Evolutionary conservation across 352 stramenopile species (phyloP).

Genomic region (Phytophthora megakarya): DNA sequence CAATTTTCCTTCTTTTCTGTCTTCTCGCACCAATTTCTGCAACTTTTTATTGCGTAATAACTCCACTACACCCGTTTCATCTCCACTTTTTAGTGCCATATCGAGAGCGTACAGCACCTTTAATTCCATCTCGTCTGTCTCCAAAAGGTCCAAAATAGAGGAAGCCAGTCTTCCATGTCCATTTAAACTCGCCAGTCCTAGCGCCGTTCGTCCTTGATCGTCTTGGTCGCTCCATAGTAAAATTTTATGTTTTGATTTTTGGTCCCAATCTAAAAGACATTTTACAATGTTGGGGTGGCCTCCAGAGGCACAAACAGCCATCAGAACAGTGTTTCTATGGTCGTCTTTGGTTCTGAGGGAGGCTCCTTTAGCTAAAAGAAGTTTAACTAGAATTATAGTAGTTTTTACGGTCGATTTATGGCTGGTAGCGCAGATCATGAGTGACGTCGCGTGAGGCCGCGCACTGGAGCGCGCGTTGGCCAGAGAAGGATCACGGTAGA

Average conservation of each 20-base stretch:
- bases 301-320: slow-evolving; percentile 33
- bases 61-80: slow-evolving; percentile 25
- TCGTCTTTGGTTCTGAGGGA: slow-evolving; percentile 34
- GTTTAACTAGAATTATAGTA: slow-evolving; percentile 23
- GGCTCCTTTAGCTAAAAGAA: slow-evolving; percentile 34
- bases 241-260: slow-evolving; percentile 4
- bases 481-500: slow-evolving; percentile 24
- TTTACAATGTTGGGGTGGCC: slow-evolving; percentile 18
- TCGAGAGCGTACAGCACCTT: slow-evolving; percentile 9
- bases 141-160: slow-evolving; percentile 23
- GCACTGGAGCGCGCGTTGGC: slow-evolving; percentile 20
- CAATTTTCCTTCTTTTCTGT: slow-evolving; percentile 15
- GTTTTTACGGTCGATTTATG: not conserved
- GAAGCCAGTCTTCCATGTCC: slow-evolving; percentile 31
- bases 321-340: slow-evolving; percentile 24
- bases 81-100: slow-evolving; percentile 18
- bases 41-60: slow-evolving; percentile 29
- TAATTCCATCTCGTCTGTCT: too few species aligned
- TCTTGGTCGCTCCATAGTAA: slow-evolving; percentile 35
- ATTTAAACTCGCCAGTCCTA: slow-evolving; percentile 25
- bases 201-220: slow-evolving; percentile 24
- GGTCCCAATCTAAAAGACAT: slow-evolving; percentile 30
- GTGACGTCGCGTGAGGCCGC: slow-evolving; percentile 23
- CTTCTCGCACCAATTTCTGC: slow-evolving; percentile 2
- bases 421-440: slow-evolving; percentile 28